A percentile compares a stretch with the other conserved stretches of the same genome.
These are phyloP conservation scores for Gremmenia infestans DNA, from an alignment of 2,329 filamentous ascomycete genomes.

Conservation along the genomic window DNA sequence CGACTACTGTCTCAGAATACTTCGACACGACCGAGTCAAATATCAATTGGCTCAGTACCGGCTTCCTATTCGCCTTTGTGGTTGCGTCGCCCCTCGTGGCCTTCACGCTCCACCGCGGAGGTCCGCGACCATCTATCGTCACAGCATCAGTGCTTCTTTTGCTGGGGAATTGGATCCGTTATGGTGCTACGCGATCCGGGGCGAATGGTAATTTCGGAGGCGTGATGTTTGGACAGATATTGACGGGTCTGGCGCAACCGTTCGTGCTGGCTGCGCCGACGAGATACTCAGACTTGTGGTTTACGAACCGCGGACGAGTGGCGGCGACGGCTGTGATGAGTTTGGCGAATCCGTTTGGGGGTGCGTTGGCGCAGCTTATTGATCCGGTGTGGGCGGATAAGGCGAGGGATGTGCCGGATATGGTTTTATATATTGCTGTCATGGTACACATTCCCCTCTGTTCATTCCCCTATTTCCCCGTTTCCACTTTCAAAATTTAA, in stretches of 20 bases:
- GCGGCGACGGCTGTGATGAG: slow-evolving; percentile 81
- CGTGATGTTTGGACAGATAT: slow-evolving; percentile 85
- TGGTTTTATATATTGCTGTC: slow-evolving; percentile 80
- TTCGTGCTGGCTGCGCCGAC: slow-evolving; percentile 89
- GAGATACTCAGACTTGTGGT: slow-evolving; percentile 91
- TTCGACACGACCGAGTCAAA: slow-evolving; percentile 68
- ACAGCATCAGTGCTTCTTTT: slow-evolving; percentile 68
- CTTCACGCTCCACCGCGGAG: slow-evolving; percentile 68
- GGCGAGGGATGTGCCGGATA: slow-evolving; percentile 63
- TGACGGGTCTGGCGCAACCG: slow-evolving; percentile 84
- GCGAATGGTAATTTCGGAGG: slow-evolving; percentile 62
- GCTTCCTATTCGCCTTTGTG: slow-evolving; percentile 81
- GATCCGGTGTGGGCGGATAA: slow-evolving; percentile 67
- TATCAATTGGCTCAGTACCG: slow-evolving; percentile 91
- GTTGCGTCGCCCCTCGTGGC: slow-evolving; percentile 67
- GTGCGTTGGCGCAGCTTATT: slow-evolving; percentile 81
- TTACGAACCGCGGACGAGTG: slow-evolving; percentile 76
- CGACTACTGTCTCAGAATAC: slow-evolving; percentile 66
- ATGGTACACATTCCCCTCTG: slow-evolving; percentile 56
- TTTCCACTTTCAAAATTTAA: neutral
- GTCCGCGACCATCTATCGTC: slow-evolving; percentile 74
- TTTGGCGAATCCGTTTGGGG: slow-evolving; percentile 85
- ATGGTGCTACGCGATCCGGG: slow-evolving; percentile 57
- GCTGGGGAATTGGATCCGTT: slow-evolving; percentile 86
- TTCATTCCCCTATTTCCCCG: neutral